Conservation (phyloP, 2,329 filamentous ascomycete genomes). For the Penicillium italicum region DNA sequence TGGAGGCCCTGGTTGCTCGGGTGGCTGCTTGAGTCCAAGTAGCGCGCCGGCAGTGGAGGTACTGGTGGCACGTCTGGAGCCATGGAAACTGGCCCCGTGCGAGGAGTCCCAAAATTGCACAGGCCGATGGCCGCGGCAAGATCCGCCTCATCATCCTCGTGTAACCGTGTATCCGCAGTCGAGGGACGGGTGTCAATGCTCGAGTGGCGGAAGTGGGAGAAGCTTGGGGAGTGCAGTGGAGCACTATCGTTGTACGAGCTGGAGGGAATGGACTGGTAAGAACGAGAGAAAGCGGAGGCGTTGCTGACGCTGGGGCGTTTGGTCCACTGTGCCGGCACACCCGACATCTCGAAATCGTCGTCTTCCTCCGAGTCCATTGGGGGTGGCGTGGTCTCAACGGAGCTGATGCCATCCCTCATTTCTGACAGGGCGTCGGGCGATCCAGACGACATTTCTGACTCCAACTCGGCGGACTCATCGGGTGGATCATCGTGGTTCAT, state of each 20-base stretch:
- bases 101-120: constrained; percentile 80
- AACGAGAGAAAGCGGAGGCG: constrained; percentile 61
- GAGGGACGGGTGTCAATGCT: constrained; percentile 73
- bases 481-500: constrained; percentile 71
- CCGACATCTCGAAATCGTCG: constrained; percentile 40
- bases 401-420: constrained; percentile 68
- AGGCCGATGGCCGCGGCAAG: constrained; percentile 86
- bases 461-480: constrained; percentile 62
- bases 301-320: constrained; percentile 56
- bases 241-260: constrained; percentile 54
- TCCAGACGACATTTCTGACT: constrained; percentile 75
- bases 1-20: constrained; percentile 59
- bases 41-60: constrained; percentile 78
- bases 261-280: constrained; percentile 70
- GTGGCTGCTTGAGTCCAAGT: constrained; percentile 60
- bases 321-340: constrained; percentile 49
- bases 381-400: constrained; percentile 87
- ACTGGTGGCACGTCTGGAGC: constrained; percentile 78
- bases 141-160: constrained; percentile 78
- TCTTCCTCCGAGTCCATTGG: constrained; percentile 63
- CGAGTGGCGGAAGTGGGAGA: constrained; percentile 63
- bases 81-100: constrained; percentile 60
- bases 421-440: constrained; percentile 84
- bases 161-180: constrained; percentile 72
- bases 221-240: constrained; percentile 47